Conservation (phyloP, 2,329 filamentous ascomycete species). For the Penicillium sp. region DNA sequence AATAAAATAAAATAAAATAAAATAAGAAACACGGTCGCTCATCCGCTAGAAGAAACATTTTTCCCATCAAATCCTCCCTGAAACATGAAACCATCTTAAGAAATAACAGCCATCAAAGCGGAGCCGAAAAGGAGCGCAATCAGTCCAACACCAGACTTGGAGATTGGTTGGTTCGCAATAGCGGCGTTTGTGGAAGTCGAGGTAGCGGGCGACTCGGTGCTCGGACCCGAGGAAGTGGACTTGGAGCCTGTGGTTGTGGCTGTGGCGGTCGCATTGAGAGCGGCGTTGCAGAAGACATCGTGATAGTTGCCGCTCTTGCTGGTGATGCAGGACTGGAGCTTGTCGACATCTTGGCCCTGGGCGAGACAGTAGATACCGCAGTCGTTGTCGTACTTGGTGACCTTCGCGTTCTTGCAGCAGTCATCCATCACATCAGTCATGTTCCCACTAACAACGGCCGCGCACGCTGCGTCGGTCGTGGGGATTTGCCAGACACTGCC, state of each 20-base stretch:
- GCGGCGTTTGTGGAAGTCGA: constrained; percentile 23
- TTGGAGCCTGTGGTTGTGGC: constrained; percentile 23
- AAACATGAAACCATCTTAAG: constrained; percentile 19
- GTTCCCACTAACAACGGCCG: constrained; percentile 40
- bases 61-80: neutral
- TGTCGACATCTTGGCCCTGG: constrained; percentile 36
- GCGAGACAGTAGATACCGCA: constrained; percentile 54
- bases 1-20: neutral
- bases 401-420: constrained; percentile 48
- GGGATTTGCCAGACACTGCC: constrained; percentile 45
- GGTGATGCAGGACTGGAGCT: constrained; percentile 42
- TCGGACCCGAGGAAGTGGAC: constrained; percentile 14
- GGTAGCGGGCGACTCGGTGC: constrained; percentile 1
- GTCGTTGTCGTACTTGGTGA: constrained; percentile 47
- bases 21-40: neutral
- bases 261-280: constrained; percentile 40
- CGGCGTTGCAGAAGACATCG: constrained; percentile 48
- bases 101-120: constrained; percentile 26
- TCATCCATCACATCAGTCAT: constrained; percentile 44
- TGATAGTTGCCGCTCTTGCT: constrained; percentile 37
- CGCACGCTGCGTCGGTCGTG: constrained; percentile 47
- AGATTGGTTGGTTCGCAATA: constrained; percentile 19
- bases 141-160: constrained; percentile 31
- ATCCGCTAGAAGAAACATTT: neutral
- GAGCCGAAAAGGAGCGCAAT: constrained; percentile 33